These are phyloP conservation scores for Cytospora schulzeri DNA, from an alignment of 2,329 filamentous ascomycete genomes.

Conservation along the genomic window DNA sequence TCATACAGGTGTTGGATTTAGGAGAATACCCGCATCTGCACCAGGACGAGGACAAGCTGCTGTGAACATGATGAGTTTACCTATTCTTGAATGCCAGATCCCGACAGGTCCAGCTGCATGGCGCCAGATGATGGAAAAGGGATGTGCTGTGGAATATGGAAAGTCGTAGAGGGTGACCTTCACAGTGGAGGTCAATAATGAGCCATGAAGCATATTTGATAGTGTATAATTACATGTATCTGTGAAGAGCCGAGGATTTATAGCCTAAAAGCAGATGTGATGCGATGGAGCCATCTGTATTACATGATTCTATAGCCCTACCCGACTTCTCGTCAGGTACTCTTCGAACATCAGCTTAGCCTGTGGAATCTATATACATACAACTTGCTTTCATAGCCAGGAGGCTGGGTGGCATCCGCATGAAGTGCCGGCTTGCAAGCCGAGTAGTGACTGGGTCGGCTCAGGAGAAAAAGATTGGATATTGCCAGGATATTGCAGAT, in stretches of 20 bases:
- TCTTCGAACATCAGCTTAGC: no score
- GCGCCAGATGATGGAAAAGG: background rate
- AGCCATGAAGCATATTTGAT: background rate
- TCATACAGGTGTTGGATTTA: no score
- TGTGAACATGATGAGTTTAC: background rate
- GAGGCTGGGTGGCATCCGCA: no score
- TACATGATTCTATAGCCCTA: background rate
- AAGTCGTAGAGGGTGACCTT: no score
- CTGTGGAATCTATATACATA: no score
- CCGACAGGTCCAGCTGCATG: background rate
- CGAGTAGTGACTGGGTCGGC: no score
- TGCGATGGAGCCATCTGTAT: background rate
- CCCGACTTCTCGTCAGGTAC: background rate
- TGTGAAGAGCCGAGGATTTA: background rate
- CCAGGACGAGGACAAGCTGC: background rate
- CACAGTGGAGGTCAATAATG: background rate
- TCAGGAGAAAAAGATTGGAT: no score
- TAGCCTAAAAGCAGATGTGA: background rate
- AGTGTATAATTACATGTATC: background rate
- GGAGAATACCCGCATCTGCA: background rate
- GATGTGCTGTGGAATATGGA: background rate
- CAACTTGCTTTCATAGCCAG: no score
- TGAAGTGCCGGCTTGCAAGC: no score
- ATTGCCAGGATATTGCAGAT: no score
- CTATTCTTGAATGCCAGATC: background rate